These are phyloP conservation scores for Suhomyces taliae DNA, from an alignment of 1,139 yeast species.

Conservation along the genomic window DNA sequence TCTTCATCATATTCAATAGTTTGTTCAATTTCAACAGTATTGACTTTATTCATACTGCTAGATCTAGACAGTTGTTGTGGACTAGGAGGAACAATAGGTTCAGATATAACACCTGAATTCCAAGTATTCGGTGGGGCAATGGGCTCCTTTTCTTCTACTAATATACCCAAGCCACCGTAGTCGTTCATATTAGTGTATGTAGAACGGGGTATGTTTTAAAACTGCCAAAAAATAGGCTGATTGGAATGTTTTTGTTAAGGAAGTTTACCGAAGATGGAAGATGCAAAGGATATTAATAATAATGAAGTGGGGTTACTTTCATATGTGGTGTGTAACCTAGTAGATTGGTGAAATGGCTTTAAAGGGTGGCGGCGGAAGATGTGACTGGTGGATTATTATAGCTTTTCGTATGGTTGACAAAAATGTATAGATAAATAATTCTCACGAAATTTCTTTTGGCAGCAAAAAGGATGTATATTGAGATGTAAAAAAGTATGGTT, in stretches of 20 bases:
- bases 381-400: neutral
- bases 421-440: neutral
- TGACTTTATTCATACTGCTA: neutral
- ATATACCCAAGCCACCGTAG: slow-evolving; percentile 17
- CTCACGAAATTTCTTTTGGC: neutral
- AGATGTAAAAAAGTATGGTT: neutral
- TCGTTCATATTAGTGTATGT: slow-evolving; percentile 11
- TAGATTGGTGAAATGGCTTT: neutral
- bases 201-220: neutral
- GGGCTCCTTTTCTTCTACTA: slow-evolving; percentile 16
- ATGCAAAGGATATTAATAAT: neutral
- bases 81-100: neutral
- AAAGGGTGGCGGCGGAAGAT: neutral
- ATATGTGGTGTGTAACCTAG: neutral
- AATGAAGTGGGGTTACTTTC: neutral
- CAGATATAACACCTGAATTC: neutral
- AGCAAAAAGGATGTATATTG: neutral
- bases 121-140: neutral
- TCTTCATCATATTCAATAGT: neutral
- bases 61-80: neutral
- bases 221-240: neutral
- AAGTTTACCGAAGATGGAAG: neutral
- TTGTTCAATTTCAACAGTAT: neutral
- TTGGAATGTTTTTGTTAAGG: neutral
- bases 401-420: neutral